phyloP scores from a whole-genome alignment of 1,284 basidiomycete species.

The Cystobasidium pallidum region DNA sequence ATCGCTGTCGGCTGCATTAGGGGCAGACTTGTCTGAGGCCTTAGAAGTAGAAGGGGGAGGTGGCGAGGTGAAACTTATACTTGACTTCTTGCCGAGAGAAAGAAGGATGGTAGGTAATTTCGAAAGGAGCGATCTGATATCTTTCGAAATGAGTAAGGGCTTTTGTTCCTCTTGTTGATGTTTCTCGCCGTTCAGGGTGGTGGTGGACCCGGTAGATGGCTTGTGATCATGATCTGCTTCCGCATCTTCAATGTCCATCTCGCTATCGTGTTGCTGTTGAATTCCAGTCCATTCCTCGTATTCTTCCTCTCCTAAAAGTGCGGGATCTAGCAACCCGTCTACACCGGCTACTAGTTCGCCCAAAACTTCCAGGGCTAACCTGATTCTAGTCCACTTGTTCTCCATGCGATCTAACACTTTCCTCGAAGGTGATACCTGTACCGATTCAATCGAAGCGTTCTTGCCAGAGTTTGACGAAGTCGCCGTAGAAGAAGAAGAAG shows the following conservation, averaged over 20 bases:
- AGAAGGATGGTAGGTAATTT: conserved; percentile 47
- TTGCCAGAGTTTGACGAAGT: neutral
- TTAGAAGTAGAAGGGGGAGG: conserved; percentile 9
- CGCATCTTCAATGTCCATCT: conserved; percentile 48
- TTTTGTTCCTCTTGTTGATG: conserved; percentile 4
- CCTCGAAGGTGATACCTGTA: conserved; percentile 54
- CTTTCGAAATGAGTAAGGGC: conserved; percentile 13
- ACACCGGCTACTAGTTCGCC: conserved; percentile 48
- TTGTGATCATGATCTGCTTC: conserved; percentile 48
- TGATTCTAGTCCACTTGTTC: conserved; percentile 69
- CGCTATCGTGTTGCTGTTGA: conserved; percentile 49
- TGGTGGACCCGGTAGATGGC: too few species aligned
- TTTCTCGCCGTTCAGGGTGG: too few species aligned
- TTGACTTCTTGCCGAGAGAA: conserved; percentile 44
- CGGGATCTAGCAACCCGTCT: conserved; percentile 43
- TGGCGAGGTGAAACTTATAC: conserved; percentile 40
- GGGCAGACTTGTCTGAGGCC: neutral
- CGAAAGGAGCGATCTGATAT: conserved; percentile 2
- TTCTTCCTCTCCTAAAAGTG: conserved; percentile 26
- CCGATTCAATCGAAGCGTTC: conserved; percentile 21
- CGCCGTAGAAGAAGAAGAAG: conserved; percentile 2
- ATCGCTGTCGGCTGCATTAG: conserved; percentile 9
- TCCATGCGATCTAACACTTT: conserved; percentile 75
- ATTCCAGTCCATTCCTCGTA: conserved; percentile 53
- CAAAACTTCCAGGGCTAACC: conserved; percentile 79